Percentiles rank a stretch among this genome's conserved stretches.
Evolutionary conservation across 495 filamentous ascomycete genomes (phyloP).

Genomic region (Staphylotrichum longicolle): DNA sequence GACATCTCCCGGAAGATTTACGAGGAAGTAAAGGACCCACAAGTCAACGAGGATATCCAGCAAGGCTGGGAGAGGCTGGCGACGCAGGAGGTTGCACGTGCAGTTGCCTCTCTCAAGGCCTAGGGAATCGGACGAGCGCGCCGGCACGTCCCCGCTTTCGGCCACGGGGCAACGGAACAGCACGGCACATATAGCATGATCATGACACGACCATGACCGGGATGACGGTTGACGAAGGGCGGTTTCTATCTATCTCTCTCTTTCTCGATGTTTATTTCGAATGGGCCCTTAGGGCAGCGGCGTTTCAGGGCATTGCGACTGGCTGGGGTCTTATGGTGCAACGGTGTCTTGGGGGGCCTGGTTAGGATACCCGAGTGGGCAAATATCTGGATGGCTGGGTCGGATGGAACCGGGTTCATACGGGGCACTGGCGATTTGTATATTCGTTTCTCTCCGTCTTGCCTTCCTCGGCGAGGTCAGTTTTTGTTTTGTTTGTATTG

Average conservation of each 20-base stretch:
- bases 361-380: conserved; percentile 1
- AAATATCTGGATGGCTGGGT: conserved; percentile 2
- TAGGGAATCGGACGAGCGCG: conserved; percentile 16
- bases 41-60: conserved; percentile 53
- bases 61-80: conserved; percentile 68
- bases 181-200: conserved; percentile 5
- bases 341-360: background rate
- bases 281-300: conserved; percentile 3
- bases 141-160: background rate
- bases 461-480: background rate
- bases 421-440: conserved; percentile 1
- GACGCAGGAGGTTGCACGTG: conserved; percentile 68
- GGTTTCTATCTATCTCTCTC: background rate
- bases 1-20: conserved; percentile 82
- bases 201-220: conserved; percentile 7
- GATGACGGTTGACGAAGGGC: conserved; percentile 4
- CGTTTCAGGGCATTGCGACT: background rate
- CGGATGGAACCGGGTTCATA: background rate
- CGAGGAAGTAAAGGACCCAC: conserved; percentile 65
- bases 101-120: conserved; percentile 50
- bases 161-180: background rate
- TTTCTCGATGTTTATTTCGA: background rate
- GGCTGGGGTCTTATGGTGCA: background rate
- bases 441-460: background rate
- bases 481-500: background rate